Evolutionary conservation across 495 filamentous ascomycete species (phyloP), one percentile per base, ranked within the genome.

Genomic region (Aspergillus conjunctus): DNA sequence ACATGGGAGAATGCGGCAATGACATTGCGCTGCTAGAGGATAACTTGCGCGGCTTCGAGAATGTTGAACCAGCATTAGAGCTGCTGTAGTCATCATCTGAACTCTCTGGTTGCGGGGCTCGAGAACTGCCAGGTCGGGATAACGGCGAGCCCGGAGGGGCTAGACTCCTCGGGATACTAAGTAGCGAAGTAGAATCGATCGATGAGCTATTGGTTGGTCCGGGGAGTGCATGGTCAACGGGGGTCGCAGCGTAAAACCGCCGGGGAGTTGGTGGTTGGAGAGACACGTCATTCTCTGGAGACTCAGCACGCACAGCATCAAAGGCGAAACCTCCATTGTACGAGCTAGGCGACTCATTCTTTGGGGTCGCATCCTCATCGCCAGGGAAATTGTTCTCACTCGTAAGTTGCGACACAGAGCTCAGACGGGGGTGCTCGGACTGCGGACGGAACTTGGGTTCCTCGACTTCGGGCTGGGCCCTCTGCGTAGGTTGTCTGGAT

Each of bases 401-500:
- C 0, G 81, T 78, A 15, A 82, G 59, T 34, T 72, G 67, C 22
- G 83, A 82, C 44, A 89, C 74, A 15, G 79, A 81, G 68, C 89
- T 91, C 71, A 93, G 81, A 17, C 85, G 82, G 43, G 89, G 89
- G 66, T 93, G 85, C 71, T 89, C 83, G 11, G 90, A 93, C 44
- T 84, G 78, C 1, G 89, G 89, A 51, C 90, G 83, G 60, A 81
- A 81, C 58, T 74, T 74, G 26, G 85, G 84, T 39, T 84, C 79
- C 65, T 90, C 87, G 31, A 87, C 67, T 59, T 84, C 85, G 0
- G 82, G 82, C 53, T 76, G 84, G 31, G 49, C 68, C 44, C 74
- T 76, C 46, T 78, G 68, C 5, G 77, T 79, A 11, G 76, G 75
- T 61, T 68, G 72, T 51, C 72, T 67, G 14, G 74, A 61, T 14